Conservation (phyloP, 2,329 filamentous ascomycete species). For the Alternaria conjuncta region DNA sequence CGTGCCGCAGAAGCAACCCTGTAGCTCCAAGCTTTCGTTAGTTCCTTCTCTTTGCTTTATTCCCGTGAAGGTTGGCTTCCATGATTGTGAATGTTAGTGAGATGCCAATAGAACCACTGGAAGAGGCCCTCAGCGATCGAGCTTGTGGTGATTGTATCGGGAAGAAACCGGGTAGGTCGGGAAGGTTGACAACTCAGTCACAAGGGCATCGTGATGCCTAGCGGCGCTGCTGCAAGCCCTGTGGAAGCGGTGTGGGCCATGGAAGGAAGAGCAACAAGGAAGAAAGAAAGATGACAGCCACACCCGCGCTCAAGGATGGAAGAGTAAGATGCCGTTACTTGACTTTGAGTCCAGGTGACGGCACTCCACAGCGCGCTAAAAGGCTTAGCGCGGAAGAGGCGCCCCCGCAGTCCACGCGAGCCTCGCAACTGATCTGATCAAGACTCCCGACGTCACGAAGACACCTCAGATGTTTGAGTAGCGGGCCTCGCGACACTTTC, state of each 20-base stretch:
- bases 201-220: not conserved
- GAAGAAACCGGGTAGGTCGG: not conserved
- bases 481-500: not conserved
- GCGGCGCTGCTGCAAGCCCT: not conserved
- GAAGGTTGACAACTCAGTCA: not conserved
- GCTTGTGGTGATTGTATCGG: not conserved
- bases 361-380: constrained; percentile 13
- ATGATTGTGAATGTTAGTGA: not conserved
- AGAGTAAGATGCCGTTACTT: not conserved
- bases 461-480: constrained; percentile 17
- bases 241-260: not conserved
- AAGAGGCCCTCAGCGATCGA: not conserved
- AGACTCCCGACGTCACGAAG: constrained; percentile 18
- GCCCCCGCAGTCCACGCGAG: constrained; percentile 16
- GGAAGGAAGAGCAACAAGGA: not conserved
- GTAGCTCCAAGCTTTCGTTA: not conserved
- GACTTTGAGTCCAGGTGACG: constrained; percentile 16
- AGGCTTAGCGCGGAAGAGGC: constrained; percentile 14
- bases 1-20: not conserved
- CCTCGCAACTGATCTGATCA: constrained; percentile 18
- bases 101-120: not conserved
- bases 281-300: not conserved
- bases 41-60: not conserved
- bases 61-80: not conserved
- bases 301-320: not conserved